phyloP scores from a whole-genome alignment of 2,329 filamentous ascomycete genomes.

The Colletotrichum viniferum region DNA sequence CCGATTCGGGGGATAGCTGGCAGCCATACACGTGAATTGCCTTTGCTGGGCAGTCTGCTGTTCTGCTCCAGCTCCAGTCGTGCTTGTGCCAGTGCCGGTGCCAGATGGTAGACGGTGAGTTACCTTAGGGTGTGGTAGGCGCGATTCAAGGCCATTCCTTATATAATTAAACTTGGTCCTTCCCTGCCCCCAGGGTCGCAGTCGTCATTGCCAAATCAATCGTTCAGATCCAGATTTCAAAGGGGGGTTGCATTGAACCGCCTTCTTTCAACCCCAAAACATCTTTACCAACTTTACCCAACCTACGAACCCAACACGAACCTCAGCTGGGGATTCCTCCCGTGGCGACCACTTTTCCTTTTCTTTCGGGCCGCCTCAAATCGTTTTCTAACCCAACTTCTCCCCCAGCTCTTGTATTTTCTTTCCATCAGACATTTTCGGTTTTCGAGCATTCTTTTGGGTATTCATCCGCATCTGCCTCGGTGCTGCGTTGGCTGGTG shows the following conservation, averaged over 20 bases:
- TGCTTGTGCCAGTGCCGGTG: background rate
- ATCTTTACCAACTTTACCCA: background rate
- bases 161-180: conserved; percentile 6
- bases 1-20: background rate
- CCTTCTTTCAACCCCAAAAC: background rate
- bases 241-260: background rate
- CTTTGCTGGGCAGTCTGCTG: background rate
- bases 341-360: background rate
- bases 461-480: conserved; percentile 5
- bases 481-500: conserved; percentile 12
- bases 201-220: background rate
- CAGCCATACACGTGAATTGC: background rate
- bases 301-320: background rate
- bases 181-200: background rate
- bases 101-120: background rate
- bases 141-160: background rate
- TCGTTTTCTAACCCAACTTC: background rate
- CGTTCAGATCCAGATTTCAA: background rate
- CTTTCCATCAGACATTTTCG: background rate
- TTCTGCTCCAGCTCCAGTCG: background rate
- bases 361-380: background rate
- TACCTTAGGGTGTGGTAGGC: background rate
- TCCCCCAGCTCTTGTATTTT: background rate
- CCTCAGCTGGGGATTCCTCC: background rate
- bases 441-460: background rate